Evolutionary conservation across 2,329 filamentous ascomycete species (phyloP).

Genomic region (Aspergillus novoparasiticus): DNA sequence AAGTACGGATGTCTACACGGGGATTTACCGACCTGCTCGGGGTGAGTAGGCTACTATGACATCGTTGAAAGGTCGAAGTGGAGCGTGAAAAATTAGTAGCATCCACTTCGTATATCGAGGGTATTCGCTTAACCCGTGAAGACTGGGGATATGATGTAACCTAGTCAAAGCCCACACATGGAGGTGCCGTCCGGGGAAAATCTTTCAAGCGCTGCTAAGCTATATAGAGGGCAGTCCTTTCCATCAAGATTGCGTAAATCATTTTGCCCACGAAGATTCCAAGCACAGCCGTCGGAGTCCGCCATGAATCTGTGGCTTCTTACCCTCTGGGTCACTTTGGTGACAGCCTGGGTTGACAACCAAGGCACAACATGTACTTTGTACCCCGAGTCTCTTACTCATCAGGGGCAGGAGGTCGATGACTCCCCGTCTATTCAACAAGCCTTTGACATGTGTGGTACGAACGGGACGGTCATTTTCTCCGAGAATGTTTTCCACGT

Average conservation of each 20-base stretch:
- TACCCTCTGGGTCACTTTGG: background rate
- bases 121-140: background rate
- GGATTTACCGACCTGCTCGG: background rate
- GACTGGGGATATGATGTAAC: background rate
- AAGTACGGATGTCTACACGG: too few species aligned
- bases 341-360: background rate
- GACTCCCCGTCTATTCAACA: background rate
- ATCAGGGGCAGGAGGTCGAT: background rate
- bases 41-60: background rate
- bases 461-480: background rate
- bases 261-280: background rate
- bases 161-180: background rate
- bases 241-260: background rate
- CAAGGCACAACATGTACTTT: background rate
- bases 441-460: background rate
- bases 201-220: background rate
- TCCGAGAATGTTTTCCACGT: background rate
- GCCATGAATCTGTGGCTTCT: background rate
- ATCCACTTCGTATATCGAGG: background rate
- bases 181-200: background rate
- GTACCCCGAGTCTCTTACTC: background rate
- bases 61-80: background rate
- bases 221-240: background rate
- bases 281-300: fast-evolving
- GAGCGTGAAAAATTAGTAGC: background rate